Percentiles rank a stretch among this genome's conserved stretches.
These are phyloP conservation scores for Tetracladium marchalianum DNA, from an alignment of 495 filamentous ascomycete species.

Conservation along the genomic window DNA sequence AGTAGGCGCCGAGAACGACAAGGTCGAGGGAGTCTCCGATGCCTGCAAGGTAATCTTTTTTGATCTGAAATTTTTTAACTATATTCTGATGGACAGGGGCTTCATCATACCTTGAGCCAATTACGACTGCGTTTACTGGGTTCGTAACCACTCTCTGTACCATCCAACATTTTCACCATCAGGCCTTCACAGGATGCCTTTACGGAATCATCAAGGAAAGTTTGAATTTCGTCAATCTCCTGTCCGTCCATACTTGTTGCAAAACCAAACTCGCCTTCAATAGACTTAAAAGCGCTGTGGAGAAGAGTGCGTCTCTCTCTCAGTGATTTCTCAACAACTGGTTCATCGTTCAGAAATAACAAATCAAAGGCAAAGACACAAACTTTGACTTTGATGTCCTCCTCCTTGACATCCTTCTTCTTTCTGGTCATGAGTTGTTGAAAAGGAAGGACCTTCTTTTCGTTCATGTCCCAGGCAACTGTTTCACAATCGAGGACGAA, in stretches of 20 bases:
- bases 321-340: slow-evolving; percentile 77
- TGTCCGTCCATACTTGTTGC: slow-evolving; percentile 81
- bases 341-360: slow-evolving; percentile 86
- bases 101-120: slow-evolving; percentile 75
- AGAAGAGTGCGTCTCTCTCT: slow-evolving; percentile 75
- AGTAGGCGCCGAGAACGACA: slow-evolving; percentile 90
- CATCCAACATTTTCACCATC: slow-evolving; percentile 99
- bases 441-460: slow-evolving; percentile 93
- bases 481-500: slow-evolving; percentile 98
- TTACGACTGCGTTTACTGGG: slow-evolving; percentile 91
- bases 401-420: slow-evolving; percentile 92
- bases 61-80: slow-evolving; percentile 48
- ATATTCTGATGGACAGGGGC: neutral
- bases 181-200: slow-evolving; percentile 93
- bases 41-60: slow-evolving; percentile 92
- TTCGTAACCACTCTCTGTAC: slow-evolving; percentile 82
- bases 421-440: slow-evolving; percentile 98
- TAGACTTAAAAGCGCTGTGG: slow-evolving; percentile 57
- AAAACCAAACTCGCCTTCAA: slow-evolving; percentile 87
- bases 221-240: slow-evolving; percentile 86
- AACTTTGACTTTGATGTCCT: slow-evolving; percentile 94
- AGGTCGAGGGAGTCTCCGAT: slow-evolving; percentile 94
- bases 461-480: slow-evolving; percentile 87
- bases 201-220: slow-evolving; percentile 81
- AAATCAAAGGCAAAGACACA: slow-evolving; percentile 97